Evolutionary conservation across 371 early-diverging fungal genomes (phyloP), one percentile per base, ranked within the genome.

Genomic region (Circinella minor): DNA sequence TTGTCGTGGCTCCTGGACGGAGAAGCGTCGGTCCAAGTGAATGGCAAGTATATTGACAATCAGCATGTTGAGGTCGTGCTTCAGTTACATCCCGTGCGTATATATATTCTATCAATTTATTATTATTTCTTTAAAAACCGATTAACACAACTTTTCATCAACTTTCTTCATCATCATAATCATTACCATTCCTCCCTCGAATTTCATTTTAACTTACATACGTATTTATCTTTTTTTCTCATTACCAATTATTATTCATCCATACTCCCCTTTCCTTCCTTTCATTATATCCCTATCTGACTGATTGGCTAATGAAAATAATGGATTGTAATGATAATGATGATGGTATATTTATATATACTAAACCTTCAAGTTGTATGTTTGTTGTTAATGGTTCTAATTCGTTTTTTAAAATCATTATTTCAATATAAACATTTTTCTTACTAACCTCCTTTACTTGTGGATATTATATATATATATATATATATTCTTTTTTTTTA

Each of bases 1-100:
- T 20, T 84, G 59, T 78, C 81, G 13, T 84, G 84, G 84, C 74
- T 80, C n/a, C 72, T 81, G 70, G 81, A 74, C 55, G 67, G 75
- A 15, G 68, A 71, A 13, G 51, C 62, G 36, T 59, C 36, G 34
- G 51, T 51, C 39, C 70, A 67, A 17, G 68, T 48, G 60, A 71
- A 51, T 46, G 76, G 51, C 34, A 61, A 68, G 18, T 46, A 48
- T 36, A 51, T 20, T 63, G 49, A 54, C 47, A 65, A 66, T 39
- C 43, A 69, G 55, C 68, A 72, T 10, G 63, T 79, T 37, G 78
- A 76, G 36, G 55, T 78, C 7, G 51, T 61, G 51, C 69, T 81
- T 38, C 77, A 83, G 59, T 60, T 83, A 63, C 84, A 83, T 61
- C 84, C 84, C 37, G 83, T 83, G 74, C 61, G 76, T 71, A 57